phyloP scores from a whole-genome alignment of 257 asterid genomes.

The Prunella vulgaris region DNA sequence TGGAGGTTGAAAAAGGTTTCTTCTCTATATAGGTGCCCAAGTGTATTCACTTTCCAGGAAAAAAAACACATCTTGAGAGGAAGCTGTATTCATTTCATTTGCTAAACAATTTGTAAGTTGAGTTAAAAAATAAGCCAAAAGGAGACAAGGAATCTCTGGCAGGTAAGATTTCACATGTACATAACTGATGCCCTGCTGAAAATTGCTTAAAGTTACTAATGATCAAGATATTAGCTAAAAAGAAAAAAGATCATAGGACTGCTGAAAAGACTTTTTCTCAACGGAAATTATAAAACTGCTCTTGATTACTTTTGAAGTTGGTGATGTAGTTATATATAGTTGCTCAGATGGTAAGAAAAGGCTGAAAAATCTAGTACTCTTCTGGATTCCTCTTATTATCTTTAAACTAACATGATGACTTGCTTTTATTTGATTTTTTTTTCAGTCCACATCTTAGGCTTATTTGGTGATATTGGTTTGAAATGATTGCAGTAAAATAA shows the following conservation, averaged over 20 bases:
- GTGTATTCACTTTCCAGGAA: not conserved
- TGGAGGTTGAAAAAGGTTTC: not conserved
- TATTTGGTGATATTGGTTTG: conserved; percentile 70
- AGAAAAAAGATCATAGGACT: not conserved
- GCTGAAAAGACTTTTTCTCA: not conserved
- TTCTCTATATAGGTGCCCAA: not conserved
- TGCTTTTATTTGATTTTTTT: not conserved
- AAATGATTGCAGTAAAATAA: conserved; percentile 80
- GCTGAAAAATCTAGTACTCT: not conserved
- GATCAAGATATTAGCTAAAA: not conserved
- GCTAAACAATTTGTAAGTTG: not conserved
- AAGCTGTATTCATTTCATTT: not conserved
- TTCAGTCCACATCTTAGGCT: conserved; percentile 92
- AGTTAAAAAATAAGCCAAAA: not conserved
- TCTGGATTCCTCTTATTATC: not conserved
- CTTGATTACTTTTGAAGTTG: not conserved
- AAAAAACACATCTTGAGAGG: not conserved
- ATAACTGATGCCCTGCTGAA: conserved; percentile 3
- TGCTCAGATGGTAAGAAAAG: too few relatives aligned
- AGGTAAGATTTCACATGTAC: not conserved
- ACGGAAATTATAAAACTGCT: not conserved
- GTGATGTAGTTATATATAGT: not conserved
- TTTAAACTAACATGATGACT: not conserved
- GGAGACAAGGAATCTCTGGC: not conserved
- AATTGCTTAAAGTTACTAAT: not conserved